Evolutionary conservation across 2,329 filamentous ascomycete species (phyloP).

Genomic region (Juglanconis juglandina): DNA sequence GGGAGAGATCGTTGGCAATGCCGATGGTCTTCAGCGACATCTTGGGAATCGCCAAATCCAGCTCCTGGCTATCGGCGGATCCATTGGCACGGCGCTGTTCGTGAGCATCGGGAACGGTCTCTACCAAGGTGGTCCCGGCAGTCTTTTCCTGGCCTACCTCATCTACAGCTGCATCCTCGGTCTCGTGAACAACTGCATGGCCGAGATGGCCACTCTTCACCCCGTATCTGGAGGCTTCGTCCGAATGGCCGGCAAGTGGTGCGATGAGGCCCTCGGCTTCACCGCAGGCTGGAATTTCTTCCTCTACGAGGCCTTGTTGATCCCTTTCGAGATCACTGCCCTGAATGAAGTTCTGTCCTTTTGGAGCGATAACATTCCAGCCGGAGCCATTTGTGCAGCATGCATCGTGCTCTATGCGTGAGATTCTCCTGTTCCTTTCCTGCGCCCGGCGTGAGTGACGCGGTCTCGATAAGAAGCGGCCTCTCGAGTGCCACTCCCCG

Average conservation of each 20-base stretch:
- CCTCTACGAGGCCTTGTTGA: conserved; percentile 38
- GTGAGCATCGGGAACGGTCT: conserved; percentile 59
- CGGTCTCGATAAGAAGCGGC: background rate
- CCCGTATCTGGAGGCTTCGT: conserved; percentile 63
- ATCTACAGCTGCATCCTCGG: conserved; percentile 54
- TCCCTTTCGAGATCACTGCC: conserved; percentile 40
- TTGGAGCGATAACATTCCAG: conserved; percentile 43
- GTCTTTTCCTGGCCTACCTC: conserved; percentile 56
- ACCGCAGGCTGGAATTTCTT: conserved; percentile 45
- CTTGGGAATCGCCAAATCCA: conserved; percentile 55
- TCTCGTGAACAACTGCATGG: conserved; percentile 62
- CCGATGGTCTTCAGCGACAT: conserved; percentile 38
- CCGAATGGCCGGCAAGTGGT: conserved; percentile 62
- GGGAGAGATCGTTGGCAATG: conserved; percentile 12
- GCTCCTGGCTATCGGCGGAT: conserved; percentile 56
- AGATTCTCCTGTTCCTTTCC: conserved; percentile 23
- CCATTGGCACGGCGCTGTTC: conserved; percentile 57
- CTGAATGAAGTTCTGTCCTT: conserved; percentile 40
- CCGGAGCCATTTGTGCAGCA: conserved; percentile 52
- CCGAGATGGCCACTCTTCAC: conserved; percentile 62
- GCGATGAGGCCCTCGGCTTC: conserved; percentile 63
- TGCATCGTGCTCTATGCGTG: conserved; percentile 57
- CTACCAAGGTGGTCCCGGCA: conserved; percentile 40
- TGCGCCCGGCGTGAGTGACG: background rate
- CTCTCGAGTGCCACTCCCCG: background rate